Evolutionary conservation across 345 rosid species (phyloP), one percentile per base, ranked within the genome.

Genomic region (Heritiera fomes): DNA sequence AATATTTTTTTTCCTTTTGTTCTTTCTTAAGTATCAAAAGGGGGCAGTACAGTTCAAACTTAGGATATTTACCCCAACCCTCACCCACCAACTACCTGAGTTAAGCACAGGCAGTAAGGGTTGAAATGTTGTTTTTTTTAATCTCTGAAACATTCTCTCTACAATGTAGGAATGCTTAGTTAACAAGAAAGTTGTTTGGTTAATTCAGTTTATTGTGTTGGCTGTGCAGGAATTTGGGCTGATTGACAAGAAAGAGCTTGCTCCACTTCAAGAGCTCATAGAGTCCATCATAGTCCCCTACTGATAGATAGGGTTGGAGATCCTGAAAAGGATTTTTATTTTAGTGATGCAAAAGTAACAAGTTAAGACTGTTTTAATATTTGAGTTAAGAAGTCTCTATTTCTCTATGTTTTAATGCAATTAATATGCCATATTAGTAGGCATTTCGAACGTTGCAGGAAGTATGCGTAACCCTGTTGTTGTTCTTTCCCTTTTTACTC

Each of bases 221-320:
- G 45, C 23, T 38, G 64, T 73, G 85, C 92, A 96, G 99, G 98
- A 96, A 83, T 96, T 96, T 82, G 95, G 93, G 78, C 86, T 96
- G 73, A 91, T 96, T 14, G 99, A 96, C 87, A 96, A 91, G 93
- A 93, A 91, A 88, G 99, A 96, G 87, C 95, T 96, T 1, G 99
- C 94, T 2, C 99, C 99, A 17, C 92, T 96, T 56, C 98, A 96
- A 66, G 99, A 96, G 77, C 97, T 96, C 78, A 87, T 96, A 80
- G 98, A 96, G 38, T 92, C 99, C 78, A 92, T 95, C 64, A 82
- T 90, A 60, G 87, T 89, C 72, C 97, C 99, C 45, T 92, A 94
- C 81, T 95, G 87, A 77, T 18, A 5, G 34, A 34, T 68, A 65
- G 43, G 17, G 79, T 49, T 73, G 43, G 80, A 77, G 72, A 66